Base-by-base conservation (phyloP, 2,329 filamentous ascomycete species). In the Teratosphaeria zuluensis region DNA sequence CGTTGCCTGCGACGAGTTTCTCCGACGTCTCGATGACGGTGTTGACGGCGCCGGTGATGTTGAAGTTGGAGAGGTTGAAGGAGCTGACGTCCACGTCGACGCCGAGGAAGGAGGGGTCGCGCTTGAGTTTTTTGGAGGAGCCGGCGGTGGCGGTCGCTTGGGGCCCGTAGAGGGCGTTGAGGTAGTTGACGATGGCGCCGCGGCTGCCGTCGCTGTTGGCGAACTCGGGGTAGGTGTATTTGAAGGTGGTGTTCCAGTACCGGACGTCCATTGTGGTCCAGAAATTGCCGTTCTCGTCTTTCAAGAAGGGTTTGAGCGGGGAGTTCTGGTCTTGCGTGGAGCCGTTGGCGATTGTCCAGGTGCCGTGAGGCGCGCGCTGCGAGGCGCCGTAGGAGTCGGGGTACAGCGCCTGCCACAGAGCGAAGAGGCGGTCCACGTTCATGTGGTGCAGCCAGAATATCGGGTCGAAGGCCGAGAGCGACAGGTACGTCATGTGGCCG, bases 221-320 rank as follows among this genome's bases (percentile, higher is more conserved):
- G 46, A 84, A 81, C 64, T 92, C 88, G 0, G 84, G 78, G 68
- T 94, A 94, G 0, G 83, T 84, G 70, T 92, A 92, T 11, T 84
- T 84, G 72, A 92, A 87, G 1, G 75, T 76, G 33, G 79, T 77
- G 14, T 81, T 81, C 61, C 61, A 64, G 54, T 81, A 76, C 33
- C 85, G 80, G n/a, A 84, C 78, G 62, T 76, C 78, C 57, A 84
- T 80, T 0, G 87, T 87, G 9, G 80, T 86, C 84, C 86, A 90
- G 70, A 87, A 88, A 1, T 77, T 78, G 53, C 84, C 83, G 56
- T 79, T 74, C 1, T 72, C 68, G 56, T 80, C 77, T 51, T 79
- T 74, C 63, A 82, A 84, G 70, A 91, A 92, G 0, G 89, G 89
- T 0, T 82, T 83, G 19, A 70, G 56, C 2, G 63, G 62, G 11